Conservation (phyloP, 495 filamentous ascomycete species). For the Xylaria flabelliformis region DNA sequence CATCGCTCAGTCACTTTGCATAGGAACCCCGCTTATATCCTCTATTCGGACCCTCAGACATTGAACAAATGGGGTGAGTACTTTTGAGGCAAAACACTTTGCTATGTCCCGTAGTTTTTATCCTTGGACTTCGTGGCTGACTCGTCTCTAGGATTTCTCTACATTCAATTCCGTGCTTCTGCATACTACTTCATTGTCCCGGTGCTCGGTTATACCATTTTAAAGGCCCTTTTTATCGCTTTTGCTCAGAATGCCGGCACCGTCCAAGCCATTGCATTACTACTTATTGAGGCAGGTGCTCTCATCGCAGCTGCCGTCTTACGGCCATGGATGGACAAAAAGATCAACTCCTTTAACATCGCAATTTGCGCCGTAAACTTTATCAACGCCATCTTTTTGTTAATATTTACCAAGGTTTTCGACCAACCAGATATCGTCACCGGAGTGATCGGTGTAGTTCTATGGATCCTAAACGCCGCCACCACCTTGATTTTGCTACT, state of each 20-base stretch:
- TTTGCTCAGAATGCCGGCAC: slow-evolving; percentile 75
- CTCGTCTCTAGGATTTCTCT: slow-evolving; percentile 70
- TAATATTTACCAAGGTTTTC: slow-evolving; percentile 81
- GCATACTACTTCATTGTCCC: slow-evolving; percentile 97
- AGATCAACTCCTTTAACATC: slow-evolving; percentile 97
- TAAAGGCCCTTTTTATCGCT: slow-evolving; percentile 92
- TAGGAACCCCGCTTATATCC: slow-evolving; percentile 95
- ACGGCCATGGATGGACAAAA: slow-evolving; percentile 99
- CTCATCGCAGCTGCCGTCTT: slow-evolving; percentile 80
- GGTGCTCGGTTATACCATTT: slow-evolving; percentile 73
- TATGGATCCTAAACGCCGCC: slow-evolving; percentile 89
- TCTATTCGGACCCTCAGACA: slow-evolving; percentile 90
- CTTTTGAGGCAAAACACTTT: neutral
- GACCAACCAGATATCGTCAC: slow-evolving; percentile 85
- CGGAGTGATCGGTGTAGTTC: slow-evolving; percentile 90
- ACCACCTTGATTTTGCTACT: slow-evolving; percentile 88
- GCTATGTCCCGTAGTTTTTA: neutral
- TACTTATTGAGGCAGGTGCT: slow-evolving; percentile 83
- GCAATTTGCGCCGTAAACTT: slow-evolving; percentile 90
- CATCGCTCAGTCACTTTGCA: slow-evolving; percentile 87
- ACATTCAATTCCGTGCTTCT: slow-evolving; percentile 95
- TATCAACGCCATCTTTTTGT: slow-evolving; percentile 83
- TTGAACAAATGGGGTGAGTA: slow-evolving; percentile 87
- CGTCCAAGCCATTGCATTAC: slow-evolving; percentile 81
- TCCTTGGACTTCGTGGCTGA: slow-evolving; percentile 8